Evolutionary conservation across 179 eudicot species (phyloP), one percentile per base, ranked within the genome.

Genomic region (Spergularia azorica): DNA sequence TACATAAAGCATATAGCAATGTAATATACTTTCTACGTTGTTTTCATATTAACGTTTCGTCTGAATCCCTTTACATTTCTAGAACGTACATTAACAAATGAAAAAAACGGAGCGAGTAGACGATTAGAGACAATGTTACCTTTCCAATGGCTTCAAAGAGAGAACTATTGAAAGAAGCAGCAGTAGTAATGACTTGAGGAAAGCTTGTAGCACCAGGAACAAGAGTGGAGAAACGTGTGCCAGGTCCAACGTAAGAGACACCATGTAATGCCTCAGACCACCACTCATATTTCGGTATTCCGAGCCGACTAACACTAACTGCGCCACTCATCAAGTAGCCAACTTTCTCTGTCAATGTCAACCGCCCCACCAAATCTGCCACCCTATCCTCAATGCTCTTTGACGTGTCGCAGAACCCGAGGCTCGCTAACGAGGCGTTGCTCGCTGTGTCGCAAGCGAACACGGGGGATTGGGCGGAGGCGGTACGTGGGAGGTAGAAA

Each of bases 251-350:
- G 21, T 84, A 32, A 0, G 97, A 89, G 3, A 94, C 95, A 0
- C 98, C 98, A 71, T 94, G 98, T 62, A 95, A 83, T 2, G 92
- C 97, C 83, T 95, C 98, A 0, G 97, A 92, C 98, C 98, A 95
- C 98, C 98, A 95, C 73, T 92, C 89, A 62, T 95, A 95, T 36
- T 78, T 83, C 0, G 96, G 95, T 17, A 95, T 90, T 2, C 97
- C 97, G 2, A 95, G 93, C 67, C 98, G 77, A 20, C 63, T 58
- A 11, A 90, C 88, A 14, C 85, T 80, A 1, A 71, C 83, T 0
- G 93, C 86, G 8, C 78, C 70, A 76, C 87, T 79, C n/a, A 79
- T 87, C 62, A 92, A 71, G 77, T 77, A 84, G 36, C 84, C 88
- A 5, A 92, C 80, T 71, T 95, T 95, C 79, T 95, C 98, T 51